phyloP scores from a whole-genome alignment of 1,139 yeast genomes.

The Blastobotrys petasosporus region DNA sequence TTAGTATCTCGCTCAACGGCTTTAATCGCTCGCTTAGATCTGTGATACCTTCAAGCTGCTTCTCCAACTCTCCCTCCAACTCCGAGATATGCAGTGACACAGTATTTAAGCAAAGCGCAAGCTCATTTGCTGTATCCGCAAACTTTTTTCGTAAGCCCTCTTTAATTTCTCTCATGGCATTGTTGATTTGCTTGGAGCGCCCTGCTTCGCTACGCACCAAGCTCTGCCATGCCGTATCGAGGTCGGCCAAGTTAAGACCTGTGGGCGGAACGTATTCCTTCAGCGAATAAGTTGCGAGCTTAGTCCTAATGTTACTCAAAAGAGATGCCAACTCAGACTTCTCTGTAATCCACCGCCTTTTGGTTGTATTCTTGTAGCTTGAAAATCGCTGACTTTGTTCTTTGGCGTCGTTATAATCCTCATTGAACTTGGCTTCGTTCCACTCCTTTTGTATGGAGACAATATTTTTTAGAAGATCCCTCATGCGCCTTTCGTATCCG shows the following conservation, averaged over 20 bases:
- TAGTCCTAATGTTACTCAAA: slow-evolving; percentile 37
- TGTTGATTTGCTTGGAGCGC: slow-evolving; percentile 33
- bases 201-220: slow-evolving; percentile 33
- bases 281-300: slow-evolving; percentile 36
- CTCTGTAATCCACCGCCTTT: slow-evolving; percentile 38
- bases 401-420: slow-evolving; percentile 33
- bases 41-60: slow-evolving; percentile 33
- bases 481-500: slow-evolving; percentile 34
- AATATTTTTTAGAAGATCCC: slow-evolving; percentile 28
- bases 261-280: slow-evolving; percentile 35
- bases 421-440: slow-evolving; percentile 27
- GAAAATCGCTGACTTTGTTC: slow-evolving; percentile 28
- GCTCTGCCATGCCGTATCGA: slow-evolving; percentile 34
- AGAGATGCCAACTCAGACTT: slow-evolving; percentile 36
- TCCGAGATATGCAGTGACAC: slow-evolving; percentile 31
- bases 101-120: slow-evolving; percentile 31
- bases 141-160: slow-evolving; percentile 46
- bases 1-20: slow-evolving; percentile 31
- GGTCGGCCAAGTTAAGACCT: slow-evolving; percentile 29
- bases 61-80: slow-evolving; percentile 37
- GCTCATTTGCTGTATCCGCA: slow-evolving; percentile 36
- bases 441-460: slow-evolving; percentile 22
- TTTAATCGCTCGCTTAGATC: slow-evolving; percentile 30
- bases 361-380: slow-evolving; percentile 31
- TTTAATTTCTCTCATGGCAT: slow-evolving; percentile 33